Conservation (phyloP, 768 basidiomycete species). For the Psilocybe sp. region DNA sequence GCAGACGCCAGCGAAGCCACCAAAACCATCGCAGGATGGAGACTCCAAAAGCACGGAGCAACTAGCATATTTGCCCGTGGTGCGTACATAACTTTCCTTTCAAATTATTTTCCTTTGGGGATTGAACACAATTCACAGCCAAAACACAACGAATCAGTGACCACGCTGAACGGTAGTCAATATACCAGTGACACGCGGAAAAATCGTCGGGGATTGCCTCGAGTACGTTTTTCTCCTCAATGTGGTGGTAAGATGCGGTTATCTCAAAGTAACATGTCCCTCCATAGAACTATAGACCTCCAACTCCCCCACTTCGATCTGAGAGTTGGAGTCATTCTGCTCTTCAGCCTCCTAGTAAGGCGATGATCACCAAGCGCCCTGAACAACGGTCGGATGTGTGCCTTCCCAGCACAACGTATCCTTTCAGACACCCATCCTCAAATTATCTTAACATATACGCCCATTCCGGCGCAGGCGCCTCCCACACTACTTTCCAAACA, state of each 20-base stretch:
- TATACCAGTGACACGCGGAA: not conserved
- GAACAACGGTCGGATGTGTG: no score
- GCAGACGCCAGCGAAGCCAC: not conserved
- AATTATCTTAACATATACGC: no score
- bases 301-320: conserved; percentile 50
- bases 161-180: conserved; percentile 6
- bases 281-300: conserved; percentile 51
- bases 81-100: no score
- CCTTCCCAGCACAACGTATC: no score
- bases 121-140: no score
- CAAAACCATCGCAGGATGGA: no score
- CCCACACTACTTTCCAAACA: no score
- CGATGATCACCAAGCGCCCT: not conserved
- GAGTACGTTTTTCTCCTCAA: conserved; percentile 1
- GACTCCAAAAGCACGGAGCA: no score
- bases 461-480: no score
- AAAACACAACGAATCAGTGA: conserved; percentile 5
- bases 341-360: conserved; percentile 8
- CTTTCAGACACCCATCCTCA: no score
- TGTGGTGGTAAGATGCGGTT: not conserved
- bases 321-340: conserved; percentile 23
- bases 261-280: not conserved
- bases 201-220: conserved; percentile 13
- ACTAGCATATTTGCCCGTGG: no score
- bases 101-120: no score